Evolutionary conservation across 768 basidiomycete species (phyloP), one percentile per base, ranked within the genome.

Genomic region (Zangia roseola): DNA sequence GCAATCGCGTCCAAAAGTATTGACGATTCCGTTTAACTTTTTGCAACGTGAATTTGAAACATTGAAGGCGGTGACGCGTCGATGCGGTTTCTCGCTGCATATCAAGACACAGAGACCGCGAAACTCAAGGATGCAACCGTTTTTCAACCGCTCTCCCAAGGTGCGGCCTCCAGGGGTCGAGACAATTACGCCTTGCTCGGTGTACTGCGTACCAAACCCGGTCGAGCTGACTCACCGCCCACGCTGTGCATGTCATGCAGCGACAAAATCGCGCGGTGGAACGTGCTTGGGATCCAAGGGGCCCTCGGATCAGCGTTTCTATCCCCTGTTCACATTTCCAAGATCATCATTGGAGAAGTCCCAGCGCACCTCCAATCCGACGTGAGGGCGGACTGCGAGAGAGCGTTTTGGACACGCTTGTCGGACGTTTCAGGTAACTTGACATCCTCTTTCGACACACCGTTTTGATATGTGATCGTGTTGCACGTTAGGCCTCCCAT

Each of bases 251-350:
- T 97, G 85, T 91, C 93, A 0, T 98, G 94, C 69, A 91, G 88
- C 56, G 94, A 98, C 65, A 98, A 98, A 69, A 86, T 98, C 35
- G 91, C 92, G 0, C 70, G 79, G 5, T 98, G 94, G 93, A 82
- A 77, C 46, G 79, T 86, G 0, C 71, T 92, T 4, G 94, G 94
- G 0, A 74, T 95, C 21, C 92, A 95, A 61, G 94, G 95, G 4
- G 86, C 89, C 2, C 71, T 97, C 40, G 79, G 80, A 3, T 76
- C 83, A 6, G 69, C 51, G 14, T 72, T 79, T 53, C 69, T 82
- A 34, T 58, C 56, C 4, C 88, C 89, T 0, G 47, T 94, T 7
- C 91, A 91, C 60, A 67, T 94, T 19, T 66, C 71, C 36, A 60
- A 64, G 21, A 68, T 97, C 16, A 70, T 93, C 45, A 72, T 98